Evolutionary conservation across 106 monocot species (phyloP), one percentile per base, ranked within the genome.

Genomic region (Allium cepa): DNA sequence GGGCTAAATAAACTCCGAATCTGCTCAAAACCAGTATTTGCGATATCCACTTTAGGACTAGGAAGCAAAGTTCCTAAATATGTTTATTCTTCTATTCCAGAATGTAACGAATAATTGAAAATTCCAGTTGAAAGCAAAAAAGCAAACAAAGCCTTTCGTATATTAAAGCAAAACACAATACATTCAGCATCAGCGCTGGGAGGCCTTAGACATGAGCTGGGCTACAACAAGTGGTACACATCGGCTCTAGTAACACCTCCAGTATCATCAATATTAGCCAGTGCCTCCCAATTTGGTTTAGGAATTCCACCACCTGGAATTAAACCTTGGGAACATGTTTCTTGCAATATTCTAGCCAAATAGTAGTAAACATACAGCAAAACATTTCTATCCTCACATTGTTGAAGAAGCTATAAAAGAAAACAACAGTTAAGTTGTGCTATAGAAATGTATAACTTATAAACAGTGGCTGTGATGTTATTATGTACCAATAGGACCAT

Each of bases 281-380:
- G 97, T 71, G 86, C 92, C 87, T 97, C 97, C 97, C 97, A 97
- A 73, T 97, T 97, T 60, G 97, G 97, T 68, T 92, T 97, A 5
- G 97, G 97, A 49, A 97, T 97, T 65, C 97, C 97, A 73, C 96
- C 96, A 67, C 82, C 82, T 69, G 88, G 72, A 77, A 88, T 89
- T 72, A 91, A 70, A 57, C 96, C 86, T 71, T 96, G 86, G 53
- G 80, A 57, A 70, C 89, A 88, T 87, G 62, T 87, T 72, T 97
- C 97, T 73, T 92, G 85, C 71, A 97, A 76, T 56, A 97, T 97
- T 77, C 97, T 88, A 26, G 97, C 92, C 88, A 97, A 81, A 62
- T 97, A 97, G 78, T 97, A 97, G 78, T 97, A 97, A 56, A 97
- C 92, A 89, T 97, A 97, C 15, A 92, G 92, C 65, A 97, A 71